Evolutionary conservation across 179 eudicot species (phyloP).

Genomic region (Carnegiea gigantea): DNA sequence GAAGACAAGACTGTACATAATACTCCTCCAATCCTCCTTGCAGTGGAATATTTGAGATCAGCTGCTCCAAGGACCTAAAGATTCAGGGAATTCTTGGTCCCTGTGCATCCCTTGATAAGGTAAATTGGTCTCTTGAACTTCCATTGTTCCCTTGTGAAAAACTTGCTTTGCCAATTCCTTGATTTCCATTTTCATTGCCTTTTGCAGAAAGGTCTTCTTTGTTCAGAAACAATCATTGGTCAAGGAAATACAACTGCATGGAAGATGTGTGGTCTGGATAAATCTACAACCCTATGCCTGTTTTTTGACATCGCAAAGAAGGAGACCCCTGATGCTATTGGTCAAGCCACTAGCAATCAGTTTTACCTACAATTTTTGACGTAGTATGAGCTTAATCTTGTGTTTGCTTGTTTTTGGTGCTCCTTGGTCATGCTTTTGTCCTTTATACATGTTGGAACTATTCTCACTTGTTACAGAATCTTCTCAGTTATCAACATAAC

Average conservation of each 20-base stretch:
- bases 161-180: slow-evolving; percentile 17
- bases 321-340: slow-evolving; percentile 76
- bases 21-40: slow-evolving; percentile 19
- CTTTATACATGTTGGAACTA: slow-evolving; percentile 24
- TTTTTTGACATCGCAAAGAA: slow-evolving; percentile 81
- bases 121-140: slow-evolving; percentile 21
- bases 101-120: slow-evolving; percentile 99
- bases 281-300: slow-evolving; percentile 81
- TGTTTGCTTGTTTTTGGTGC: slow-evolving; percentile 7
- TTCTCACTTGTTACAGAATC: slow-evolving; percentile 33
- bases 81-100: slow-evolving; percentile 96
- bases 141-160: not conserved
- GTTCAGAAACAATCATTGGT: slow-evolving; percentile 88
- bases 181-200: slow-evolving; percentile 28
- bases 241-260: slow-evolving; percentile 94
- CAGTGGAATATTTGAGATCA: slow-evolving; percentile 98
- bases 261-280: slow-evolving; percentile 99
- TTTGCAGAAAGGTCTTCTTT: slow-evolving; percentile 92
- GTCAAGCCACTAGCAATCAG: slow-evolving; percentile 73
- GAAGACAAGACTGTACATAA: not conserved
- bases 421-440: not conserved
- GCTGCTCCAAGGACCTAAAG: slow-evolving; percentile 91
- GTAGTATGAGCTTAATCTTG: slow-evolving; percentile 63
- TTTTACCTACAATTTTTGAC: slow-evolving; percentile 90
- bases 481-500: slow-evolving; percentile 80